Conservation (phyloP, 2,329 filamentous ascomycete genomes). For the Diaporthe citri region DNA sequence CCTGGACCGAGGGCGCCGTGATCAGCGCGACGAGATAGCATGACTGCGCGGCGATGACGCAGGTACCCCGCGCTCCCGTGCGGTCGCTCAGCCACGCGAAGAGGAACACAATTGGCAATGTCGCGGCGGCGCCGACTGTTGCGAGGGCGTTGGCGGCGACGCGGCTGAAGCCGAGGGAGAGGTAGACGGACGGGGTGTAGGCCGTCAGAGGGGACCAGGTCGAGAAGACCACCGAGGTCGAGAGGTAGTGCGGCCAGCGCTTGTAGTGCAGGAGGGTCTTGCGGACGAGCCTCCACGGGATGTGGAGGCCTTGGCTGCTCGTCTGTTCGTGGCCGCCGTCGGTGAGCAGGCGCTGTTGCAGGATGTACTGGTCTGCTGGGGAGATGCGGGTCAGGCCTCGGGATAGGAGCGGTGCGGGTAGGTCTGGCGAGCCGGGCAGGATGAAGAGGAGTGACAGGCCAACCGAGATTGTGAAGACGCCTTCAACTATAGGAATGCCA, state of each 20-base stretch:
- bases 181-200: slow-evolving; percentile 60
- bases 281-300: slow-evolving; percentile 55
- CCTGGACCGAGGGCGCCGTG: slow-evolving; percentile 55
- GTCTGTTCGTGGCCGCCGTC: slow-evolving; percentile 50
- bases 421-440: slow-evolving; percentile 57
- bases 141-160: slow-evolving; percentile 62
- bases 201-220: slow-evolving; percentile 66
- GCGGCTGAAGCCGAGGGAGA: slow-evolving; percentile 59
- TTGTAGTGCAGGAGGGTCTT: slow-evolving; percentile 58
- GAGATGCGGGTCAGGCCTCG: slow-evolving; percentile 55
- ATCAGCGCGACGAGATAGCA: slow-evolving; percentile 61
- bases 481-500: too few relatives aligned
- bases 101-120: slow-evolving; percentile 60
- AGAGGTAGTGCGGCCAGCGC: slow-evolving; percentile 63
- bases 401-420: slow-evolving; percentile 54
- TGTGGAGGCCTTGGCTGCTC: slow-evolving; percentile 51
- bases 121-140: slow-evolving; percentile 56
- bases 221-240: slow-evolving; percentile 63
- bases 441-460: slow-evolving; percentile 55
- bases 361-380: slow-evolving; percentile 48
- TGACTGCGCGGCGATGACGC: slow-evolving; percentile 58
- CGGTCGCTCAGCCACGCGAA: slow-evolving; percentile 63
- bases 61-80: slow-evolving; percentile 57
- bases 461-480: slow-evolving; percentile 57
- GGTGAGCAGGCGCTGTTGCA: slow-evolving; percentile 51